phyloP scores from a whole-genome alignment of 306 rosid genomes.

The Gleditsia sinensis region DNA sequence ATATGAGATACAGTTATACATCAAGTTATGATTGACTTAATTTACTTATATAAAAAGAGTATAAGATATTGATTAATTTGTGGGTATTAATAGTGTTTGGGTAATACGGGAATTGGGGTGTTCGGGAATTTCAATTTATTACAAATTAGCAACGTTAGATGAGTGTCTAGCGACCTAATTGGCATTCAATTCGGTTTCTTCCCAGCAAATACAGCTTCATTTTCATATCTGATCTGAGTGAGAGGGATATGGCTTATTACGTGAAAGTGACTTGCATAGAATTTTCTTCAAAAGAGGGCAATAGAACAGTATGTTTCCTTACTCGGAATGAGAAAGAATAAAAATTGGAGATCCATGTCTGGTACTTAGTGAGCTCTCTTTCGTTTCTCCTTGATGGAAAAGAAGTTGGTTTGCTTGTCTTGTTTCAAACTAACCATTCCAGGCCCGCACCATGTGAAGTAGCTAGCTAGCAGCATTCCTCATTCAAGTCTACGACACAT shows the following conservation, averaged over 20 bases:
- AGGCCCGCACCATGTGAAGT: constrained; percentile 23
- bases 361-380: neutral
- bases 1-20: too few relatives aligned
- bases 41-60: too few relatives aligned
- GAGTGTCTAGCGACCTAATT: constrained; percentile 19
- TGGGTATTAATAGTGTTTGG: neutral
- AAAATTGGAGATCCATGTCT: neutral
- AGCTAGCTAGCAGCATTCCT: neutral
- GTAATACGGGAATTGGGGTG: constrained; percentile 14
- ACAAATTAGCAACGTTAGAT: neutral
- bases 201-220: neutral
- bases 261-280: too few relatives aligned
- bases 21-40: too few relatives aligned
- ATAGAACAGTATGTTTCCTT: neutral
- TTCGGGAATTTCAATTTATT: neutral
- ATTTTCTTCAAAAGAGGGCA: neutral
- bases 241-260: too few relatives aligned
- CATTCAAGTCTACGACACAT: neutral
- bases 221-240: too few relatives aligned
- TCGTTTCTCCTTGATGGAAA: neutral
- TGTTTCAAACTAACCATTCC: neutral
- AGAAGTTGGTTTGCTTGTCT: neutral
- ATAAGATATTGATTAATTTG: neutral
- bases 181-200: neutral
- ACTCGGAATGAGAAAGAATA: neutral